Base-by-base conservation (phyloP, 2,329 filamentous ascomycete species). In the Fusarium mundagurra region DNA sequence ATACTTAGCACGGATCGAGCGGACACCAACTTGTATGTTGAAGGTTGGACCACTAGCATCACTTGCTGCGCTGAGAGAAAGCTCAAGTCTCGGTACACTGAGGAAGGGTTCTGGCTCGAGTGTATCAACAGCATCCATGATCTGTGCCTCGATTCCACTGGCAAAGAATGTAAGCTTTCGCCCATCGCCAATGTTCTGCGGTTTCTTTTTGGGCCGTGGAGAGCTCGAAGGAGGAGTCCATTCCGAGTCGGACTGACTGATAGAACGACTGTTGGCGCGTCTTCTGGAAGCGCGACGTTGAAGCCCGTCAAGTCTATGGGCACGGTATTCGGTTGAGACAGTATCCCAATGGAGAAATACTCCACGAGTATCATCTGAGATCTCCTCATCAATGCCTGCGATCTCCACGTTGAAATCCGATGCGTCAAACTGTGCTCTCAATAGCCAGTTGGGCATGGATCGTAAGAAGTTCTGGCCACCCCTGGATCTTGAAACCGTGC, bases 401-500 rank as follows among this genome's bases (percentile, higher is more conserved):
- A 98, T 89, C 81, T 99, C 96, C 58, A 97, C 86, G 76, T 94
- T 96, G 78, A 98, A 95, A 72, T 98, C 94, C 9, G 93, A 93
- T 3, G 94, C 95, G 80, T 98, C 94, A 10, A 99, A 87, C 64
- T 94, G 92, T 71, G 95, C 92, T 70, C 96, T 92, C 43, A 95
- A 83, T 12, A 99, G 87, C 96, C 96, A 99, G 5, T 89, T 83
- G 2, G 96, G 97, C 70, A 98, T 83, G 29, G 89, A 91, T 60
- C 96, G 91, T 41, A 99, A 81, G 71, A 97, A 91, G 78, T 93
- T 95, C 38, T 86, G 86, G 58, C 89, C 88, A 67, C 83, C 86
- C 39, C 85, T 82, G 16, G 85, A 85, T 64, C 84, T 87, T n/a
- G 85, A 84, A 44, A 81, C 81, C 8, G 81, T 82, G 43, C 88